These are phyloP conservation scores for Penicillium paradoxum DNA, from an alignment of 495 filamentous ascomycete genomes.

Conservation along the genomic window DNA sequence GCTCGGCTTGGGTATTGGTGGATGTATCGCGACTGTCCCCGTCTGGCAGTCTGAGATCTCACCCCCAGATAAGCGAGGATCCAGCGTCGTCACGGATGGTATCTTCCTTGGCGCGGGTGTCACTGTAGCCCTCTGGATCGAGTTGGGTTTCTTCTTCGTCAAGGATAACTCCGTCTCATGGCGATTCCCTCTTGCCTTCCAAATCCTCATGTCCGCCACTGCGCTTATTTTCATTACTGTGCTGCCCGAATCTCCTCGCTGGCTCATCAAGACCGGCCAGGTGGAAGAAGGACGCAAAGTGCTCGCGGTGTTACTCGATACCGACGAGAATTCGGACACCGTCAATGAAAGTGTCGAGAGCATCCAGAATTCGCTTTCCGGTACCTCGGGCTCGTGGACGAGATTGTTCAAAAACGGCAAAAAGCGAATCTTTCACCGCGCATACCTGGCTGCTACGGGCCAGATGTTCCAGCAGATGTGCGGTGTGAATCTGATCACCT, in stretches of 20 bases:
- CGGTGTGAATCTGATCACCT: slow-evolving; percentile 57
- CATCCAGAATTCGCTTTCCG: slow-evolving; percentile 32
- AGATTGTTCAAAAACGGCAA: slow-evolving; percentile 22
- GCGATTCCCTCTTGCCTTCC: slow-evolving; percentile 46
- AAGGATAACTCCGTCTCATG: slow-evolving; percentile 39
- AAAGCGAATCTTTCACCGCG: slow-evolving; percentile 21
- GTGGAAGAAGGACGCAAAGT: slow-evolving; percentile 45
- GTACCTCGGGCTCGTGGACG: slow-evolving; percentile 11
- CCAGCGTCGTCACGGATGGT: slow-evolving; percentile 36
- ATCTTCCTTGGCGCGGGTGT: slow-evolving; percentile 52
- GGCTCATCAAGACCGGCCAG: slow-evolving; percentile 47
- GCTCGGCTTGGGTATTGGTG: slow-evolving; percentile 58
- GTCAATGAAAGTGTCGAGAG: slow-evolving; percentile 27
- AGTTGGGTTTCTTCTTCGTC: slow-evolving; percentile 43
- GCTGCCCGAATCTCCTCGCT: slow-evolving; percentile 57
- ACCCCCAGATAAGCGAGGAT: slow-evolving; percentile 35
- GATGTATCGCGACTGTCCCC: slow-evolving; percentile 34
- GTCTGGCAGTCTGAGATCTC: slow-evolving; percentile 49
- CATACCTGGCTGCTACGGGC: slow-evolving; percentile 26
- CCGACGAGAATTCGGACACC: slow-evolving; percentile 19
- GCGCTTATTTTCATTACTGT: slow-evolving; percentile 54
- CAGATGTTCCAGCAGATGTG: slow-evolving; percentile 52
- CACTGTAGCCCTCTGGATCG: slow-evolving; percentile 39
- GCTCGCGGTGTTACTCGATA: slow-evolving; percentile 25
- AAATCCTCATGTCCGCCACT: slow-evolving; percentile 55